These are phyloP conservation scores for Helianthus tuberosus DNA, from an alignment of 129 eudicot species.

Conservation along the genomic window DNA sequence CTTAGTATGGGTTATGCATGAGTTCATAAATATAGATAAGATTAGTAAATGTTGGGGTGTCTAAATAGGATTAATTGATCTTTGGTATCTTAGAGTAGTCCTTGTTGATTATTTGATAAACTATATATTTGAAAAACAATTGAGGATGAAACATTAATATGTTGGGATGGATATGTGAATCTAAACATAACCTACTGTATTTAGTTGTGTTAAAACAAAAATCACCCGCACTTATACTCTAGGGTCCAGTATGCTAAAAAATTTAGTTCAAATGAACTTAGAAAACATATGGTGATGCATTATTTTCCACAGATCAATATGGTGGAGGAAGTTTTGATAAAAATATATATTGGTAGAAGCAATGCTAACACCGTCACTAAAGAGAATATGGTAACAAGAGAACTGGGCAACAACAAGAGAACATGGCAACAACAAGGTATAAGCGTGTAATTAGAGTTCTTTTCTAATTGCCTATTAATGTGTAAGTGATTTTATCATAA, in stretches of 20 bases:
- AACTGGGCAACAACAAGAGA: slow-evolving; percentile 72
- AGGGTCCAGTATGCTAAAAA: no score
- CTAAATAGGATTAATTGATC: slow-evolving; percentile 2
- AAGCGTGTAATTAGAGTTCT: no score
- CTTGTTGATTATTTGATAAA: neutral
- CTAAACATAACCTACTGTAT: neutral
- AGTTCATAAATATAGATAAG: neutral
- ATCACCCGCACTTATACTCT: no score
- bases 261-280: no score
- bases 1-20: neutral
- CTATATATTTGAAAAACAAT: neutral
- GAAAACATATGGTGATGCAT: no score
- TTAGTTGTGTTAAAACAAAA: no score
- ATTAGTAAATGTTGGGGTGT: neutral
- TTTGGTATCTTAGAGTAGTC: slow-evolving; percentile 4
- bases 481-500: no score
- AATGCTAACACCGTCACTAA: no score
- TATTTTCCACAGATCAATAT: no score
- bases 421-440: slow-evolving; percentile 94
- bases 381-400: no score
- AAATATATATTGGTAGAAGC: no score
- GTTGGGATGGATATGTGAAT: neutral
- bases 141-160: neutral
- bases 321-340: slow-evolving; percentile 40
- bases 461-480: no score